These are phyloP conservation scores for Aulographum hederae DNA, from an alignment of 2,329 filamentous ascomycete genomes.

Conservation along the genomic window DNA sequence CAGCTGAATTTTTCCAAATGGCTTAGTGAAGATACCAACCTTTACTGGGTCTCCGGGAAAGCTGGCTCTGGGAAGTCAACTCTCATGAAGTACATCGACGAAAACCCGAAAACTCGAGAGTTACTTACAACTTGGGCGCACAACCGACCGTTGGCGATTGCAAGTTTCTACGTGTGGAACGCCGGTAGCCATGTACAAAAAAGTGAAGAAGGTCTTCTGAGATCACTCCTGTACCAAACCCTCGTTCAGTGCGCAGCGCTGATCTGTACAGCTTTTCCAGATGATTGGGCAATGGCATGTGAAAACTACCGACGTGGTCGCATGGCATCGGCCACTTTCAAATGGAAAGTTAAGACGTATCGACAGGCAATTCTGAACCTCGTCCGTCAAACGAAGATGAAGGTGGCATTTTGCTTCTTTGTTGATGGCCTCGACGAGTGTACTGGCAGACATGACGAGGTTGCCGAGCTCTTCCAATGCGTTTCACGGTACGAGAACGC, in stretches of 20 bases:
- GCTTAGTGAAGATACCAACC: neutral
- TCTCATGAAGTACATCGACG: neutral
- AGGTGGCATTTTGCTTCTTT: neutral
- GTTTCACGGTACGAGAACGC: conserved; percentile 2
- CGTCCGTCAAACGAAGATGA: too few relatives aligned
- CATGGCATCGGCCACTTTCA: too few relatives aligned
- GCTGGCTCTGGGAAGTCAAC: conserved; percentile 1
- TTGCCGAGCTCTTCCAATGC: neutral
- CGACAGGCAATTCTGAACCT: too few relatives aligned
- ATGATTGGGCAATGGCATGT: too few relatives aligned
- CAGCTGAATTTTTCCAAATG: neutral
- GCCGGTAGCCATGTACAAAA: neutral
- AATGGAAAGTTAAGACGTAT: too few relatives aligned
- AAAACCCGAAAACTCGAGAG: neutral
- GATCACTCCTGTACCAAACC: neutral
- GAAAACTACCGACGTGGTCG: too few relatives aligned
- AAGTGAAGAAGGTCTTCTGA: neutral
- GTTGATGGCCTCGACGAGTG: neutral
- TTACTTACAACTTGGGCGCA: neutral
- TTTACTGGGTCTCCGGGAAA: neutral
- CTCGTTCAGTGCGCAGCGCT: neutral
- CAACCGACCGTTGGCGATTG: neutral
- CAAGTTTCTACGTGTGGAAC: neutral
- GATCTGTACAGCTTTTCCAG: too few relatives aligned
- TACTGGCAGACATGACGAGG: neutral